phyloP scores from a whole-genome alignment of 345 rosid genomes.

The Gossypium raimondii region DNA sequence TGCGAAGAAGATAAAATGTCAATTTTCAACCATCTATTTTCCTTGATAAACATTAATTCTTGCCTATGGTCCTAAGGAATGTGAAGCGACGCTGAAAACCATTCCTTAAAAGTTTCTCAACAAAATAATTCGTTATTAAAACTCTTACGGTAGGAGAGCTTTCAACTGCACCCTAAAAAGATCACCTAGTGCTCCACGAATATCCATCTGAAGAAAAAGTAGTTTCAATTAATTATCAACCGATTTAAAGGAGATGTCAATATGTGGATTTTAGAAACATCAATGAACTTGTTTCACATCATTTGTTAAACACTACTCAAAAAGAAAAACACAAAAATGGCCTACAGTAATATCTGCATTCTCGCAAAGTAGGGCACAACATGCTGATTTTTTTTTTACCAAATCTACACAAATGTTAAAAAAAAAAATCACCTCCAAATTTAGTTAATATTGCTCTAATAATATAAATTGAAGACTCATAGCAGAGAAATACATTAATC shows the following conservation, averaged over 20 bases:
- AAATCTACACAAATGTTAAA: background rate
- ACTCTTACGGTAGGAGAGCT: conserved; percentile 55
- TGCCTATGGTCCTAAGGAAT: conserved; percentile 7
- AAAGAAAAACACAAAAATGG: background rate
- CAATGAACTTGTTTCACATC: background rate
- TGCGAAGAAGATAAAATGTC: background rate
- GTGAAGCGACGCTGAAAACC: conserved; percentile 23
- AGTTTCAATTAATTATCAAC: background rate
- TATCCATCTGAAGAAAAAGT: conserved; percentile 62
- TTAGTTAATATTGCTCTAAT: background rate
- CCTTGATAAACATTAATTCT: background rate
- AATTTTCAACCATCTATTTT: background rate
- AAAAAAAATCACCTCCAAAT: background rate
- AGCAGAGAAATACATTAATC: background rate
- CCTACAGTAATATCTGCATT: background rate
- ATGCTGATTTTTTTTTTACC: background rate
- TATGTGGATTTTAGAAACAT: background rate
- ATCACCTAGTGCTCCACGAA: conserved; percentile 83
- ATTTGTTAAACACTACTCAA: background rate
- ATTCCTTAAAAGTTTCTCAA: conserved; percentile 10
- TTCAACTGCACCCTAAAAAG: conserved; percentile 83
- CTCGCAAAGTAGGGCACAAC: background rate
- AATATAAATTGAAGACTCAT: background rate
- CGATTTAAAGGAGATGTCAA: background rate
- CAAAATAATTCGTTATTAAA: background rate